Percentiles rank a stretch among this genome's conserved stretches.
Conservation (phyloP, 176 grass and related monocot species). For the Oryza punctata region DNA sequence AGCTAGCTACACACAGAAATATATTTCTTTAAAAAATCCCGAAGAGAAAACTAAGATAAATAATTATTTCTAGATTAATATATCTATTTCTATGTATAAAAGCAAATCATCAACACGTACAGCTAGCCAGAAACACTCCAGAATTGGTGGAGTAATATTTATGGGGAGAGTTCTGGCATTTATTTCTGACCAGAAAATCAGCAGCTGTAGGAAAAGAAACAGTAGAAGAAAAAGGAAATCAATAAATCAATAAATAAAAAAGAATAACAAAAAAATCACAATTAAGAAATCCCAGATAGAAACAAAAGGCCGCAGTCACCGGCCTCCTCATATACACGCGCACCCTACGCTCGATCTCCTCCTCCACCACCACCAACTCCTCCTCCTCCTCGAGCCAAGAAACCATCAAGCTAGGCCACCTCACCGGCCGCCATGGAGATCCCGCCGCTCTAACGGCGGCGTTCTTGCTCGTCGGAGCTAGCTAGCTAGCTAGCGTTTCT, state of each 20-base stretch:
- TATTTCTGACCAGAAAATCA: background rate
- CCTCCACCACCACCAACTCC: background rate
- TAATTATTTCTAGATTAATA: background rate
- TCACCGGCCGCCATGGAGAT: background rate
- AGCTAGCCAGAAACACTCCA: background rate
- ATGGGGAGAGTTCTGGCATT: background rate
- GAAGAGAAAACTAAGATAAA: background rate
- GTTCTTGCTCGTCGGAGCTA: background rate
- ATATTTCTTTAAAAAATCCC: background rate
- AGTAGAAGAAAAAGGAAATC: background rate
- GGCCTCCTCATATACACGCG: constrained; percentile 1
- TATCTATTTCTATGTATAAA: no score
- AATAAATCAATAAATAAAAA: background rate
- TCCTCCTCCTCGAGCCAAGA: background rate
- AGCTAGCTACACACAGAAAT: background rate
- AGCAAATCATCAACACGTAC: no score
- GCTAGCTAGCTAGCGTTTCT: background rate
- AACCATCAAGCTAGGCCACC: background rate
- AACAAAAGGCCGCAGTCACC: background rate
- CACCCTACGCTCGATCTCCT: background rate
- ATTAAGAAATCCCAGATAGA: background rate
- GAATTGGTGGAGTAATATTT: background rate
- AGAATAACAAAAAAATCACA: background rate
- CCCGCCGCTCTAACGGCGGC: background rate
- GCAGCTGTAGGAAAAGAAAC: background rate